Base-by-base conservation (phyloP, 129 eudicot species). In the Dittrichia graveolens region DNA sequence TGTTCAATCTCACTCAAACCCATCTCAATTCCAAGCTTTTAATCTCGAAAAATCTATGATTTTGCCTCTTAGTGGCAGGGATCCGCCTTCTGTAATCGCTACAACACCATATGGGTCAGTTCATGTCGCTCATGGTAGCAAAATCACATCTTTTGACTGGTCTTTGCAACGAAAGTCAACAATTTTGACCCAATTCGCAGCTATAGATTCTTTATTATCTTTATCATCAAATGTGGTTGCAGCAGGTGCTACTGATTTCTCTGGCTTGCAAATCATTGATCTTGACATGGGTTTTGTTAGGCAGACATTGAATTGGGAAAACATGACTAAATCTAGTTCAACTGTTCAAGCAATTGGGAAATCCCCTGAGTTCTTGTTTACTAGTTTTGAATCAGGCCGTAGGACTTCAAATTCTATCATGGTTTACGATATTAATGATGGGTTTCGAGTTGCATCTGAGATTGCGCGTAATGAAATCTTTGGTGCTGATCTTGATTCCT, bases 181-280 rank as follows among this genome's bases (percentile, higher is more conserved):
- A 19, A 75, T 78, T 57, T 87, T 95, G 84, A 95, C 95, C 24
- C 87, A 83, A 40, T 95, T 95, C 65, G 75, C 67, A 0, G 97
- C 84, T 11, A 55, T 90, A 42, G 97, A 95, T 83, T 94, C 99
- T 5, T 18, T 89, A 5, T 56, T 87, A 19, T 80, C 96, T 6
- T 59, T 89, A 39, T 88, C 97, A 5, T 63, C 87, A 5, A 72
- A 69, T 4, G 31, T 84, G 2, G 90, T 75, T 8, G 99, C 97
- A 3, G 93, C 96, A 35, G 99, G 99, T 60, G 97, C 99, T 39
- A 94, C 93, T n/a, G 97, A 94, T 78, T 94, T 94, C 75, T 86
- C 91, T 3, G 97, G 97, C 59, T 77, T 90, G 80, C 96, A 90
- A 61, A 79, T 95, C 40, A 75, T 90, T 65, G 99, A 95, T 80